A percentile compares a stretch with the other conserved stretches of the same genome.
phyloP scores from a whole-genome alignment of 768 basidiomycete genomes.

The Mycena epipterygia region DNA sequence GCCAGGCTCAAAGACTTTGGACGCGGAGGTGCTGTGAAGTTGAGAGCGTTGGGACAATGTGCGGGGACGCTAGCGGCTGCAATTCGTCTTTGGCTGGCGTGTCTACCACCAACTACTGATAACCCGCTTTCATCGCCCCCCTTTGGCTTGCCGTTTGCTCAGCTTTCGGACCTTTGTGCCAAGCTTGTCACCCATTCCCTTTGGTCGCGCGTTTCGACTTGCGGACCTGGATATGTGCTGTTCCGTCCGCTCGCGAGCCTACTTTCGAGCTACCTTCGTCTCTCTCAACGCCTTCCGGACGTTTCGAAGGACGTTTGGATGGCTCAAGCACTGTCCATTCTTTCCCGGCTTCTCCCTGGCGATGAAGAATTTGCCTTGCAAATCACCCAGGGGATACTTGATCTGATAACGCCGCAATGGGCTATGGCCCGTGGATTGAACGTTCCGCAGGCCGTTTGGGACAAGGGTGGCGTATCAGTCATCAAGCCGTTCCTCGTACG shows the following conservation, averaged over 20 bases:
- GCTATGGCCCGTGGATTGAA: constrained; percentile 51
- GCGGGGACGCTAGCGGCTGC: constrained; percentile 59
- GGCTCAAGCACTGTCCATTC: constrained; percentile 71
- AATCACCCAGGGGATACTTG: constrained; percentile 56
- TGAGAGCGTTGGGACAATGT: constrained; percentile 49
- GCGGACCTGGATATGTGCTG: constrained; percentile 48
- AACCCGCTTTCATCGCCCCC: constrained; percentile 63
- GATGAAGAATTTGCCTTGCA: constrained; percentile 74
- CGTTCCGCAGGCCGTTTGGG: constrained; percentile 60
- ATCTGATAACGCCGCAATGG: constrained; percentile 57
- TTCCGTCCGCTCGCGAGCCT: constrained; percentile 69
- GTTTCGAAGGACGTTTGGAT: constrained; percentile 74
- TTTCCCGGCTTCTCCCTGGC: constrained; percentile 73
- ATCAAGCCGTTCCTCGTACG: constrained; percentile 74
- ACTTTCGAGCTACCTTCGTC: constrained; percentile 65
- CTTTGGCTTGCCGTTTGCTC: constrained; percentile 71
- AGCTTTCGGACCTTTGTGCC: constrained; percentile 67
- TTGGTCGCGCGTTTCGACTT: constrained; percentile 56
- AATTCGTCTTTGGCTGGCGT: constrained; percentile 76
- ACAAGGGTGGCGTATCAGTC: constrained; percentile 61
- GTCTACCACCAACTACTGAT: constrained; percentile 59
- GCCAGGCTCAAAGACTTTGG: constrained; percentile 42
- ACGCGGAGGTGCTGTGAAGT: constrained; percentile 27
- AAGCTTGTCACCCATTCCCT: constrained; percentile 63
- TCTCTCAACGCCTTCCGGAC: constrained; percentile 71